These are phyloP conservation scores for Salicornia ramosissima DNA, from an alignment of 148 eudicot genomes.

Conservation along the genomic window DNA sequence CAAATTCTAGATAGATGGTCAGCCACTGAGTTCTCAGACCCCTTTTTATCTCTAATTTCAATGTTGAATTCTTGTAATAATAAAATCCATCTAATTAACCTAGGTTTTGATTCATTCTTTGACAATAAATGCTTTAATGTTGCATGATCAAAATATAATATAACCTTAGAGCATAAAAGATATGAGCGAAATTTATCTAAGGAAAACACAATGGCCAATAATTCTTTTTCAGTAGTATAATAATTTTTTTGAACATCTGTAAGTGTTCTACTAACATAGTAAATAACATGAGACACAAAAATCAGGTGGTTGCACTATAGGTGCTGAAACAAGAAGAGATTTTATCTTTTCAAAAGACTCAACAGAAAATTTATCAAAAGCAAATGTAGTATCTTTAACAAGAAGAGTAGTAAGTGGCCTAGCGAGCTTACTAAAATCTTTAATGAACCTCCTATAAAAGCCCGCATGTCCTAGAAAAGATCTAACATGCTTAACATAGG, in stretches of 20 bases:
- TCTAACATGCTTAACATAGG: not conserved
- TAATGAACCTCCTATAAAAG: not conserved
- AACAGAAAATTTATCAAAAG: not conserved
- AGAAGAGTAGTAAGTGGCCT: not conserved
- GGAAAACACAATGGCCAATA: not conserved
- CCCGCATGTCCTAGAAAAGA: not conserved
- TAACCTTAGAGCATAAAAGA: not conserved
- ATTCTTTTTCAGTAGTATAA: not conserved
- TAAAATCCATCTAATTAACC: not conserved
- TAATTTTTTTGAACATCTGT: not conserved
- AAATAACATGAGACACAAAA: not conserved
- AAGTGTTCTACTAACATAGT: not conserved
- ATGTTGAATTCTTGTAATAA: not conserved
- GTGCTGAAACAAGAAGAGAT: not conserved
- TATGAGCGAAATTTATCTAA: not conserved
- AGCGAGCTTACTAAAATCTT: not conserved
- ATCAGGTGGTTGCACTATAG: not conserved
- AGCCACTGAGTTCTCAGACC: not conserved
- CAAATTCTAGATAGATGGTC: not conserved
- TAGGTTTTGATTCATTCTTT: not conserved
- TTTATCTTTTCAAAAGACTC: not conserved
- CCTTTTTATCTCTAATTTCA: constrained; percentile 5
- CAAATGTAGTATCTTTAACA: not conserved
- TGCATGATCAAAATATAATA: not conserved
- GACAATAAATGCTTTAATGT: not conserved